phyloP scores from a whole-genome alignment of 192 early-diverging fungal genomes.

The Coemansia sp. region DNA sequence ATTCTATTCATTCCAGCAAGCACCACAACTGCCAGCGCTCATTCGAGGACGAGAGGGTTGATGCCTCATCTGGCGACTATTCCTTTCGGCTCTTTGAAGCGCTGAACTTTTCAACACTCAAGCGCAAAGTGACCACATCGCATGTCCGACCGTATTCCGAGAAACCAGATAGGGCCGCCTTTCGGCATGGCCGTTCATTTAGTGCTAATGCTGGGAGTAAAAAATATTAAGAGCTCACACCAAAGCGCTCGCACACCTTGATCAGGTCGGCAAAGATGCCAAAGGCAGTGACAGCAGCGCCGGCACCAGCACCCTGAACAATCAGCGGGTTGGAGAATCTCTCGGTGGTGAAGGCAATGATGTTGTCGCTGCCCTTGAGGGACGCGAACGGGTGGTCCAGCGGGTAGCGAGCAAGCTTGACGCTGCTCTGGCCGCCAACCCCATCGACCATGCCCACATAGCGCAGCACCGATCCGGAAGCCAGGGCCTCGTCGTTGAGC shows the following conservation, averaged over 20 bases:
- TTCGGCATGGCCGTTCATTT: constrained; percentile 12
- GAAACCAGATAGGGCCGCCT: neutral
- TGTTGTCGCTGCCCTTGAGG: constrained; percentile 97
- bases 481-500: constrained; percentile 75
- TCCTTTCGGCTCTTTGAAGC: constrained; percentile 9
- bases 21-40: no score
- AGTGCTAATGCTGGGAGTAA: neutral
- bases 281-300: constrained; percentile 96
- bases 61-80: no score
- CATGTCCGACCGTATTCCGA: neutral
- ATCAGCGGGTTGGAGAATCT: constrained; percentile 93
- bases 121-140: constrained; percentile 7
- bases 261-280: constrained; percentile 94
- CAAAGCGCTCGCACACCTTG: constrained; percentile 74
- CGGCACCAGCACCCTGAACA: constrained; percentile 94
- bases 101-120: constrained; percentile 9
- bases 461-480: constrained; percentile 76
- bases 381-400: constrained; percentile 91
- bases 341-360: constrained; percentile 93
- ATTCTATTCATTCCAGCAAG: no score
- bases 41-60: no score
- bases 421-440: constrained; percentile 61
- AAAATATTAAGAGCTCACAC: constrained; percentile 7
- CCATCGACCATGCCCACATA: constrained; percentile 91
- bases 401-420: constrained; percentile 77